Evolutionary conservation across 1,139 yeast species (phyloP).

Genomic region (Pichia sp.): DNA sequence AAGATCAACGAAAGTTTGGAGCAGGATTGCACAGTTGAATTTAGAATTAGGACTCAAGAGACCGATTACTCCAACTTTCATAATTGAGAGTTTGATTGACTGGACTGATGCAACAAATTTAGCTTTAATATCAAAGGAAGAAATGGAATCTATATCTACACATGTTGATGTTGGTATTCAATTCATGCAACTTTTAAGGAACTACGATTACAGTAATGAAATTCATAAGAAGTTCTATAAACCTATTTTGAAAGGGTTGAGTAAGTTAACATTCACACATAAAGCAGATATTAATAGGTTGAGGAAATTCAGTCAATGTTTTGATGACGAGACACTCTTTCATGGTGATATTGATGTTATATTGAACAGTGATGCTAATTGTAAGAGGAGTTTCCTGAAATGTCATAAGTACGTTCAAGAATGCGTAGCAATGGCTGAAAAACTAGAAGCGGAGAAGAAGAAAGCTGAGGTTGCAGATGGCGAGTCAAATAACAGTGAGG

Average conservation of each 20-base stretch:
- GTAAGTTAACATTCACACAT: constrained; percentile 40
- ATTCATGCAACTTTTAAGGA: constrained; percentile 42
- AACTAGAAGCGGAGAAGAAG: constrained; percentile 1
- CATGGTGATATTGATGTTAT: constrained; percentile 25
- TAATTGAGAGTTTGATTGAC: constrained; percentile 66
- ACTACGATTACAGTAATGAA: constrained; percentile 10
- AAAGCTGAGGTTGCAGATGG: background rate
- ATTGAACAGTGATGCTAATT: constrained; percentile 16
- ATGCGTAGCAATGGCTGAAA: constrained; percentile 21
- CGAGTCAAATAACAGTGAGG: background rate
- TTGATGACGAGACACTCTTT: constrained; percentile 21
- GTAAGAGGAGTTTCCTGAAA: constrained; percentile 18
- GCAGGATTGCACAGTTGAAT: constrained; percentile 26
- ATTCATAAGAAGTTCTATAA: constrained; percentile 42
- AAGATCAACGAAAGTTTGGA: constrained; percentile 44
- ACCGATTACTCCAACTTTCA: constrained; percentile 43
- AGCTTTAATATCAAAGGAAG: constrained; percentile 43
- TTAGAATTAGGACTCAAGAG: constrained; percentile 28
- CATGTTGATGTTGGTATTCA: constrained; percentile 57
- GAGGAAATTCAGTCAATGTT: constrained; percentile 14
- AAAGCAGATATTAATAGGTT: constrained; percentile 26
- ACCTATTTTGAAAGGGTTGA: constrained; percentile 46
- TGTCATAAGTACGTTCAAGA: constrained; percentile 21
- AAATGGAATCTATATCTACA: constrained; percentile 36
- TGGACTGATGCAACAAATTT: constrained; percentile 83